phyloP scores from a whole-genome alignment of 106 monocot genomes.

The Allium cepa region DNA sequence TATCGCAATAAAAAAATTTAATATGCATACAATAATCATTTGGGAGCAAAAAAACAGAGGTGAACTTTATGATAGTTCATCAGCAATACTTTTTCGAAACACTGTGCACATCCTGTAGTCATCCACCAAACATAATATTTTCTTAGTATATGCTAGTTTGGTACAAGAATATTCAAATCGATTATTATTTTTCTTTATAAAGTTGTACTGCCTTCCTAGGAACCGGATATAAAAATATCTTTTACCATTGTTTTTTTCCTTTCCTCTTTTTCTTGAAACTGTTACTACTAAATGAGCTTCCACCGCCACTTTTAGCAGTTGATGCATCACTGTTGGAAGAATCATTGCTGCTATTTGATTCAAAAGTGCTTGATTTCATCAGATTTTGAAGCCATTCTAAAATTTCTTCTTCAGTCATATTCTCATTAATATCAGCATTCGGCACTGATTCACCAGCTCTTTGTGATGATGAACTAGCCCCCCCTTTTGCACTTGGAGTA shows the following conservation, averaged over 20 bases:
- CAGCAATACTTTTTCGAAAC: too few relatives aligned
- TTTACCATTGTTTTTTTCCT: slow-evolving; percentile 11
- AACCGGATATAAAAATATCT: too few relatives aligned
- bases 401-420: slow-evolving; percentile 2
- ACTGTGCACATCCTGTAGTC: too few relatives aligned
- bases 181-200: neutral
- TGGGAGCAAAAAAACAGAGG: too few relatives aligned
- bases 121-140: too few relatives aligned
- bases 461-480: slow-evolving; percentile 29
- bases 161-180: too few relatives aligned
- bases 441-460: slow-evolving; percentile 12
- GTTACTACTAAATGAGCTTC: neutral
- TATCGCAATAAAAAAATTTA: too few relatives aligned
- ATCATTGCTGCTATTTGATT: neutral
- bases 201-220: too few relatives aligned
- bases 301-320: neutral
- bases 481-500: slow-evolving; percentile 20
- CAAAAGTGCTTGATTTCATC: neutral
- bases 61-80: too few relatives aligned
- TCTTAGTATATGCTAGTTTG: slow-evolving; percentile 2
- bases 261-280: slow-evolving; percentile 9
- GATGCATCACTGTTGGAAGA: neutral
- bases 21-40: too few relatives aligned
- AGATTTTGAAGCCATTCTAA: slow-evolving; percentile 5
- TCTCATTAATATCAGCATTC: neutral